Conservation (phyloP, 139 green algal species). For the Mesotaenium endlicherianum region DNA sequence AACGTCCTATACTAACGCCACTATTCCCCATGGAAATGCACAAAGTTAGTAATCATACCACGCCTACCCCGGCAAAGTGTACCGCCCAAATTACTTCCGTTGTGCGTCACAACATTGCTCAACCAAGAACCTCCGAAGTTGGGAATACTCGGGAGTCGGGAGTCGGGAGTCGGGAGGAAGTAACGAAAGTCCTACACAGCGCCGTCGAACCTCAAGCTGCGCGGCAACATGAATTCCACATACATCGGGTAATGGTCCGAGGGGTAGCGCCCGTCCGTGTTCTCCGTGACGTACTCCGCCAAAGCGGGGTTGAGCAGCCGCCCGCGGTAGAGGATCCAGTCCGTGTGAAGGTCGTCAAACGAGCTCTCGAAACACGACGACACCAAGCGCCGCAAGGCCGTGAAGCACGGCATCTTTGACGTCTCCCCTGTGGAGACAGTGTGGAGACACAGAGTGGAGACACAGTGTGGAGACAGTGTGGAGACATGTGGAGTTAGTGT, state of each 20-base stretch:
- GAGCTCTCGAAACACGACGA: background rate
- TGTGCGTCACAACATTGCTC: too few species aligned
- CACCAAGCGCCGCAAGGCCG: background rate
- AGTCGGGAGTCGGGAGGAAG: too few species aligned
- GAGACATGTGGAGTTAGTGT: too few species aligned
- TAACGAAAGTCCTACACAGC: too few species aligned
- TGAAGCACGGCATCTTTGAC: background rate
- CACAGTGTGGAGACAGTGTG: background rate
- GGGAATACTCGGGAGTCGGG: too few species aligned
- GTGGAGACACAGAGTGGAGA: background rate
- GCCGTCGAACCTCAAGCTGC: background rate
- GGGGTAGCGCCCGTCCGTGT: background rate
- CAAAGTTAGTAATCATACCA: too few species aligned
- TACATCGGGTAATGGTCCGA: slow-evolving; percentile 15
- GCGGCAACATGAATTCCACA: background rate
- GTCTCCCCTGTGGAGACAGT: background rate
- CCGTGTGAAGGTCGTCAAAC: background rate
- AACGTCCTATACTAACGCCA: too few species aligned
- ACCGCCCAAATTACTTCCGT: too few species aligned
- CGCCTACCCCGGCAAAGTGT: too few species aligned
- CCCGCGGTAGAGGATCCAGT: slow-evolving; percentile 10
- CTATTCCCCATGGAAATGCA: too few species aligned
- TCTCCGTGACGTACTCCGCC: background rate
- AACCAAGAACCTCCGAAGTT: too few species aligned
- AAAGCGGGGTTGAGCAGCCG: background rate